phyloP scores from a whole-genome alignment of 2,329 filamentous ascomycete genomes.

The Graphiopsis chlorocephala region DNA sequence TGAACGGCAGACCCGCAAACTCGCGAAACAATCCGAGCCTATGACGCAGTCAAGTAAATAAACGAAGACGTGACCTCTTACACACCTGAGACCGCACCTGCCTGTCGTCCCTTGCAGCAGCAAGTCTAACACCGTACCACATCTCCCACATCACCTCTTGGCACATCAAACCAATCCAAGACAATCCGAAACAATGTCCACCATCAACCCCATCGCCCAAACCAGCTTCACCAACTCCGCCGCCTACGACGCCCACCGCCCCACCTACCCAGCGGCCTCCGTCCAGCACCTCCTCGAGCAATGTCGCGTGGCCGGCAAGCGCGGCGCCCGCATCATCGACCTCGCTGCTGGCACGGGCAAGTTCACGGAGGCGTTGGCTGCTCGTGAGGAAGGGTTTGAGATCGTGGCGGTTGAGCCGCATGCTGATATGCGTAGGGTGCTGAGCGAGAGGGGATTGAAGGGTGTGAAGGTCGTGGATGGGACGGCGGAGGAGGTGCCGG shows the following conservation, averaged over 20 bases:
- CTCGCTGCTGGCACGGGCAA: slow-evolving; percentile 69
- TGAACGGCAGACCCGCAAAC: background rate
- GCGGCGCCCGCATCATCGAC: slow-evolving; percentile 57
- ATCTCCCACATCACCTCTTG: background rate
- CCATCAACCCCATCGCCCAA: slow-evolving; percentile 29
- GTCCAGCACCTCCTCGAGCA: slow-evolving; percentile 57
- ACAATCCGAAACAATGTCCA: background rate
- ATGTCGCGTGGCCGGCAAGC: slow-evolving; percentile 50
- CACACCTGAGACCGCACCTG: background rate
- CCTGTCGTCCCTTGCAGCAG: background rate
- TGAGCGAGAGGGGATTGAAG: slow-evolving; percentile 57
- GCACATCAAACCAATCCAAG: background rate
- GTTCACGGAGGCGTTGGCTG: slow-evolving; percentile 63
- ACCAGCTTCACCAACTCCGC: slow-evolving; percentile 62
- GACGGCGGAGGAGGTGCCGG: slow-evolving; percentile 56
- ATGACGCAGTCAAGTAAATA: slow-evolving; percentile 4
- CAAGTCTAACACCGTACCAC: background rate
- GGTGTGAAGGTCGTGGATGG: slow-evolving; percentile 58
- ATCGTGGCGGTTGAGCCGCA: slow-evolving; percentile 65
- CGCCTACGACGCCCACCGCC: slow-evolving; percentile 66
- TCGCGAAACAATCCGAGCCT: background rate
- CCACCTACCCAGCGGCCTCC: slow-evolving; percentile 61
- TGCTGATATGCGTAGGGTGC: slow-evolving; percentile 61
- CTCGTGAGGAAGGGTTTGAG: slow-evolving; percentile 57
- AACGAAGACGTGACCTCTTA: background rate